Evolutionary conservation across 139 green algal species (phyloP), one percentile per base, ranked within the genome.

Genomic region (Ulvella scutata): DNA sequence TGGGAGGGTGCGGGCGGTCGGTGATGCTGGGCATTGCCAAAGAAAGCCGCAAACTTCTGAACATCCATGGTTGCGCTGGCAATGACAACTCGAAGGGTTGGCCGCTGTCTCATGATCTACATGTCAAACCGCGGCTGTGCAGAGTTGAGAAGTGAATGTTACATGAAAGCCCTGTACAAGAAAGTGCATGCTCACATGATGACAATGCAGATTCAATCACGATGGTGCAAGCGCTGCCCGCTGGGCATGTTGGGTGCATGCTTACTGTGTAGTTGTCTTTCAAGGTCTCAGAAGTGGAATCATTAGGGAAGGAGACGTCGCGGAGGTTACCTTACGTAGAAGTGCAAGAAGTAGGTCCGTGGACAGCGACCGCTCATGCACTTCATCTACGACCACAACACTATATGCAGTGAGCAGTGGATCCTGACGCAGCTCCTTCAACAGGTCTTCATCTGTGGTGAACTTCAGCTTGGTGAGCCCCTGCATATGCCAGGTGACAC

Each of bases 381-480:
- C 92, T 78, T 97, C 92, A 72, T 97, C 92, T 61, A 97, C 85
- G 83, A 97, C 91, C 2, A 97, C 80, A 6, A 97, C 90, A 13
- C 37, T 61, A 23, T 21, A 67, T 1, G 61, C 43, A 38, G 34
- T 35, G 10, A 74, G 61, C 59, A 74, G 59, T 21, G 33, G 23
- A 23, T 78, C 43, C 0, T 59, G n/a, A 0, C 4, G n/a, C 1
- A 67, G 6, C 51, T 67, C 51, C 51, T 67, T 67, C 51, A 67
- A 26, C 51, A 67, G 51, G n/a, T 6, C 51, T 10, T n/a, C 51
- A 26, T 67, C 51, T 6, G 51, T 67, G n/a, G 33, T 67, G 51
- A 67, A 67, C 51, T 36, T 26, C 9, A 67, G 9, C 51, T 67
- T n/a, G 20, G 51, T 67, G 13, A 23, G 7, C 9, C 51, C 51